These are phyloP conservation scores for Akebia trifoliata DNA, from an alignment of 164 flowering plant species.

Conservation along the genomic window DNA sequence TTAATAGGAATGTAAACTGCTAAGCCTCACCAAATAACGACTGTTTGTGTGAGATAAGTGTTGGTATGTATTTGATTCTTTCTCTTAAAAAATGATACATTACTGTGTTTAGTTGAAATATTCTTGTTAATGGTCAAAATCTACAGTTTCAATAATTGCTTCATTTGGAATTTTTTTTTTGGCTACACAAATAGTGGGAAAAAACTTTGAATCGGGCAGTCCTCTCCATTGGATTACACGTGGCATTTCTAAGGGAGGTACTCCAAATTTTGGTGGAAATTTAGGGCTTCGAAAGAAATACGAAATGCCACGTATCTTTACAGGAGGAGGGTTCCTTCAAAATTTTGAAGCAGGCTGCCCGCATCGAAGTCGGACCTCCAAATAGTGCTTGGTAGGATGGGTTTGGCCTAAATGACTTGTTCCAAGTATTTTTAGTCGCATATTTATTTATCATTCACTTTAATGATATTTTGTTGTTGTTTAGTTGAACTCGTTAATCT, in stretches of 20 bases:
- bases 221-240: too few species aligned
- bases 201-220: too few species aligned
- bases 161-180: not conserved
- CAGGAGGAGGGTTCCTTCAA: too few species aligned
- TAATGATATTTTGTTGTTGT: not conserved
- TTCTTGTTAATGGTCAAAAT: not conserved
- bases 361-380: too few species aligned
- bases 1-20: not conserved
- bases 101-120: not conserved
- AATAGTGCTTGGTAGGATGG: conserved; percentile 9
- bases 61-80: conserved; percentile 16
- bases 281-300: too few species aligned
- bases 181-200: too few species aligned
- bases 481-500: not conserved
- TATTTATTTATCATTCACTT: too few species aligned
- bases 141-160: conserved; percentile 1
- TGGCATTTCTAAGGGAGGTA: too few species aligned
- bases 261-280: too few species aligned
- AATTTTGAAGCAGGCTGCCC: too few species aligned
- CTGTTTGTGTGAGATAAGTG: conserved; percentile 11
- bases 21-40: not conserved
- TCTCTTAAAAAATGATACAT: not conserved
- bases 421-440: not conserved
- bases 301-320: too few species aligned
- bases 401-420: conserved; percentile 1